phyloP scores from a whole-genome alignment of 2,329 filamentous ascomycete species.

The Rutstroemia sp. region DNA sequence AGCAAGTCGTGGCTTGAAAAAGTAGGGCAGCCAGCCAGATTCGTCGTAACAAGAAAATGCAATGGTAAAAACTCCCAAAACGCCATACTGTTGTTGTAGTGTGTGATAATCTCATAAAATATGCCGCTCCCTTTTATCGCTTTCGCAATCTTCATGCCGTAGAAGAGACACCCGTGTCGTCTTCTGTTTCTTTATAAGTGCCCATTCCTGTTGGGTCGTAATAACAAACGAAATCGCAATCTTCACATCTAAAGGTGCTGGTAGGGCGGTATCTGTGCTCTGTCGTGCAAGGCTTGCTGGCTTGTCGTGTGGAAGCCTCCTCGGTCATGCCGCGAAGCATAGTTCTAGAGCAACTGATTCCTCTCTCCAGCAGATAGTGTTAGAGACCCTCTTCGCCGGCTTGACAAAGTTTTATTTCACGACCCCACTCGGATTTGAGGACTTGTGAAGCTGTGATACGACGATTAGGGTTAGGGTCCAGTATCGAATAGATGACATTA shows the following conservation, averaged over 20 bases:
- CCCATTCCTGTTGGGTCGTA: conserved; percentile 8
- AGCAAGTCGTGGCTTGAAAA: not conserved
- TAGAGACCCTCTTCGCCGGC: conserved; percentile 92
- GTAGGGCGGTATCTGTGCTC: conserved; percentile 5
- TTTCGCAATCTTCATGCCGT: conserved; percentile 3
- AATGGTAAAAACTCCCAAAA: not conserved
- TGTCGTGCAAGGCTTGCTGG: conserved; percentile 3
- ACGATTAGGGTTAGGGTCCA: conserved; percentile 87
- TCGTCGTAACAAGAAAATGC: conserved; percentile 1
- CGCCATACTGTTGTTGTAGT: conserved; percentile 6
- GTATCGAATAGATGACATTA: conserved; percentile 97
- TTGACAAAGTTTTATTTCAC: conserved; percentile 94
- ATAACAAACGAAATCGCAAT: conserved; percentile 10
- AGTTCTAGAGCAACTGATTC: conserved; percentile 9
- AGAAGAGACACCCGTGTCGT: conserved; percentile 8
- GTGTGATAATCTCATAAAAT: conserved; percentile 3
- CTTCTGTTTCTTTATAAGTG: conserved; percentile 1
- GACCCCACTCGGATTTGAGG: conserved; percentile 96
- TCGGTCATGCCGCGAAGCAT: conserved; percentile 10
- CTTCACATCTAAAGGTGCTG: conserved; percentile 9
- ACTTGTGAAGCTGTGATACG: conserved; percentile 95
- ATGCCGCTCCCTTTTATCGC: conserved; percentile 1
- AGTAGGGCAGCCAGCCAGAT: not conserved
- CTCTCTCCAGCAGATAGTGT: conserved; percentile 25
- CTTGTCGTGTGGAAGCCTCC: conserved; percentile 9